These are phyloP conservation scores for Umbelopsis sp. DNA, from an alignment of 371 early-diverging fungal genomes.

Conservation along the genomic window DNA sequence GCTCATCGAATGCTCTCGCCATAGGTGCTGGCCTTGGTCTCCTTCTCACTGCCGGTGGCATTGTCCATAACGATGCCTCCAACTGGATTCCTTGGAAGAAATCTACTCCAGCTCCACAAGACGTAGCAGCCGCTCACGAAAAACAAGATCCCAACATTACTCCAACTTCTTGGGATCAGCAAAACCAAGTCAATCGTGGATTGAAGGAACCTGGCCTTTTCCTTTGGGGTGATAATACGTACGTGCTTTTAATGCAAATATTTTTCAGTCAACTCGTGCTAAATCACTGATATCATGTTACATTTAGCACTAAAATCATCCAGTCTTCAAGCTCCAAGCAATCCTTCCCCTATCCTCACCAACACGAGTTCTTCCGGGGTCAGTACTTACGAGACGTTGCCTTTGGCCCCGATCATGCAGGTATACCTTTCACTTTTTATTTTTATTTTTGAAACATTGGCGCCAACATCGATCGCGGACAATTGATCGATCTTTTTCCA, in stretches of 20 bases:
- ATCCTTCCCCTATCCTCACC: conserved; percentile 33
- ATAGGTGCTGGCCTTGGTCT: conserved; percentile 1
- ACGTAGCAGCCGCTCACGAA: not conserved
- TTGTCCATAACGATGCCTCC: conserved; percentile 3
- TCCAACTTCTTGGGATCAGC: conserved; percentile 41
- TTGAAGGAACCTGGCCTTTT: conserved; percentile 31
- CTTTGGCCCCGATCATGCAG: conserved; percentile 37
- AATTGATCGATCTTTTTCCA: not conserved
- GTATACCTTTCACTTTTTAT: conserved; percentile 20
- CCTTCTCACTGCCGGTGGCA: conserved; percentile 5
- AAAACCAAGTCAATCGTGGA: conserved; percentile 34
- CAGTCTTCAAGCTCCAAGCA: not conserved
- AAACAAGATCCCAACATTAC: conserved; percentile 27
- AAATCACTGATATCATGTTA: not conserved
- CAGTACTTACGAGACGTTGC: conserved; percentile 35
- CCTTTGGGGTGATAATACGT: conserved; percentile 49
- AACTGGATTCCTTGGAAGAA: conserved; percentile 15
- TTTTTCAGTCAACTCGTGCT: too few relatives aligned
- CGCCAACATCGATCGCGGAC: too few relatives aligned
- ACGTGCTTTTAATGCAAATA: not conserved
- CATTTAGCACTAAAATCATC: not conserved
- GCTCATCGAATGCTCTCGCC: not conserved
- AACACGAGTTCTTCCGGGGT: conserved; percentile 31
- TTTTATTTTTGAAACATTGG: not conserved
- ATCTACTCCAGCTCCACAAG: not conserved